A percentile compares a stretch with the other conserved stretches of the same genome.
phyloP scores from a whole-genome alignment of 2,329 filamentous ascomycete genomes.

The Sporothrix dimorphospora region DNA sequence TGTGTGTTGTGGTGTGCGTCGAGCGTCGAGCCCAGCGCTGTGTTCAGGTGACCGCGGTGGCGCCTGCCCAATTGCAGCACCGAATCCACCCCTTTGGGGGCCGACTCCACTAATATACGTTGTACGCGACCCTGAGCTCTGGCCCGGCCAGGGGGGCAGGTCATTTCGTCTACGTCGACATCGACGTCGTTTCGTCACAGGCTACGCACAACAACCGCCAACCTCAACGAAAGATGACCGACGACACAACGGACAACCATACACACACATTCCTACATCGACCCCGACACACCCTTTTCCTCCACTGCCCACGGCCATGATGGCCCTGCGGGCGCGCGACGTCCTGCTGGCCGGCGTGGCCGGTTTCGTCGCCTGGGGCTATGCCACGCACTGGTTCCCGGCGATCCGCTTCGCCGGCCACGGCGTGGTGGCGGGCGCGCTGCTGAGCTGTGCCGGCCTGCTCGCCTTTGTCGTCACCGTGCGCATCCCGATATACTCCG shows the following conservation, averaged over 20 bases:
- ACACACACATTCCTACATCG: neutral
- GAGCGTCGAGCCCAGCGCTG: neutral
- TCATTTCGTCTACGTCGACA: neutral
- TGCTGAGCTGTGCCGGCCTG: slow-evolving; percentile 59
- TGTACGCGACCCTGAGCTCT: slow-evolving; percentile 12
- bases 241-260: neutral
- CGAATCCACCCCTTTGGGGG: neutral
- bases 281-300: neutral
- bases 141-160: neutral
- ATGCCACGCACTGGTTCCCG: slow-evolving; percentile 80
- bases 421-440: slow-evolving; percentile 73
- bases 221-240: slow-evolving; percentile 10
- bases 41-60: slow-evolving; percentile 14
- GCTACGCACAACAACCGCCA: neutral
- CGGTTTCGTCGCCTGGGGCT: slow-evolving; percentile 85
- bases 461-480: slow-evolving; percentile 54
- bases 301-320: slow-evolving; percentile 48
- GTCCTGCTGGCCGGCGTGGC: slow-evolving; percentile 68
- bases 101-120: neutral
- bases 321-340: slow-evolving; percentile 72
- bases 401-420: slow-evolving; percentile 82
- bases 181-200: neutral
- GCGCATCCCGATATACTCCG: slow-evolving; percentile 24
- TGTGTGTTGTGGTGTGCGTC: neutral
- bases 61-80: neutral